Evolutionary conservation across 306 rosid species (phyloP).

Genomic region (Vigna angularis): DNA sequence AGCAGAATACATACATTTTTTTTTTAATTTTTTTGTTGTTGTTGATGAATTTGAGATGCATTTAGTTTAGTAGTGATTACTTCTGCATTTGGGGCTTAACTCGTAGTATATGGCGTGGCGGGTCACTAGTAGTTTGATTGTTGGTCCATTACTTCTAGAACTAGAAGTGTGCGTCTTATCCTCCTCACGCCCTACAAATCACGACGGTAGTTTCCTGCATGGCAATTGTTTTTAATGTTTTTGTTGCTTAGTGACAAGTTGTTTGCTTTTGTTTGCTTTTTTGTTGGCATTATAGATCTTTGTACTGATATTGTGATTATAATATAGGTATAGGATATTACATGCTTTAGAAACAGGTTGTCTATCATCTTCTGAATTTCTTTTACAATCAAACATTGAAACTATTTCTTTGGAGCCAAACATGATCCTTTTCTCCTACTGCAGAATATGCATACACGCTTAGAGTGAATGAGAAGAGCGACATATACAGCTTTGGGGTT

Average conservation of each 20-base stretch:
- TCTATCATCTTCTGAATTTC: constrained; percentile 27
- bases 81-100: constrained; percentile 26
- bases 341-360: constrained; percentile 18
- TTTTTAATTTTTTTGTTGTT: neutral
- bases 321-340: neutral
- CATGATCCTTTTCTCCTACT: constrained; percentile 33
- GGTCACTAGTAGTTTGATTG: constrained; percentile 25
- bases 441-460: constrained; percentile 97
- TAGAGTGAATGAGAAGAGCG: constrained; percentile 94
- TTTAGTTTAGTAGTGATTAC: neutral
- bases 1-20: constrained; percentile 8
- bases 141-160: constrained; percentile 1
- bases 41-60: constrained; percentile 23
- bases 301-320: neutral
- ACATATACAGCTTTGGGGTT: constrained; percentile 94
- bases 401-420: constrained; percentile 10
- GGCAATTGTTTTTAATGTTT: constrained; percentile 18
- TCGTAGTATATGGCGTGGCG: neutral
- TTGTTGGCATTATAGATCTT: neutral
- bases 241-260: constrained; percentile 32
- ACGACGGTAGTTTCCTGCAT: constrained; percentile 22
- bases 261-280: constrained; percentile 1
- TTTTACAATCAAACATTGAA: neutral
- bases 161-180: constrained; percentile 10
- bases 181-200: constrained; percentile 2